These are phyloP conservation scores for Penicillium verrucosum DNA, from an alignment of 2,329 filamentous ascomycete genomes.

Conservation along the genomic window DNA sequence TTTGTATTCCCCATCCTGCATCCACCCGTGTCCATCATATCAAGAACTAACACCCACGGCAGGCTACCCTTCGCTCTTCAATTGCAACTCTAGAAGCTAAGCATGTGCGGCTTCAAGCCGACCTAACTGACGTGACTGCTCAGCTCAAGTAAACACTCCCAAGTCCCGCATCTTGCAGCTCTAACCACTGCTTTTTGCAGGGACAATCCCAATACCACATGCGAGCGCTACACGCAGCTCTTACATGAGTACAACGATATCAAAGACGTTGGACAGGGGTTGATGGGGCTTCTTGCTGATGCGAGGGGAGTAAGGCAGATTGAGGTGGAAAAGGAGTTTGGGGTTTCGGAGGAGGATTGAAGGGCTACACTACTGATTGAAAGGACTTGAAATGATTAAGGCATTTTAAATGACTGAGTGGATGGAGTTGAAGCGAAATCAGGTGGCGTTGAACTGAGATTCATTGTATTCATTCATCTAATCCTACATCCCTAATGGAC, in stretches of 20 bases:
- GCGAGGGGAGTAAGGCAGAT: conserved; percentile 55
- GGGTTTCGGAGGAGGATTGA: conserved; percentile 38
- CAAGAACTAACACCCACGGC: not conserved
- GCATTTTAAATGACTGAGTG: not conserved
- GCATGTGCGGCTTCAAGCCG: conserved; percentile 38
- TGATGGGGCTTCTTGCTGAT: conserved; percentile 67
- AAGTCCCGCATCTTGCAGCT: not conserved
- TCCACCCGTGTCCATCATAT: not conserved
- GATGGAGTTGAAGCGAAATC: not conserved
- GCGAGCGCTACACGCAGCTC: conserved; percentile 61
- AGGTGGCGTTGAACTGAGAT: not conserved
- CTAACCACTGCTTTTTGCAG: conserved; percentile 13
- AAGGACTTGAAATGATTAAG: not conserved
- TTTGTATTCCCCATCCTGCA: not conserved
- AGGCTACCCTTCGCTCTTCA: conserved; percentile 25
- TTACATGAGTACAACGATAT: conserved; percentile 70
- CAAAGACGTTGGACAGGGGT: conserved; percentile 63
- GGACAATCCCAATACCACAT: conserved; percentile 50
- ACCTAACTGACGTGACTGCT: conserved; percentile 32
- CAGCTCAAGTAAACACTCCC: conserved; percentile 36
- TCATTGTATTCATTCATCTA: conserved; percentile 8
- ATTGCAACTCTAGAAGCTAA: conserved; percentile 46
- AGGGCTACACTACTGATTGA: not conserved
- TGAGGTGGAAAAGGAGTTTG: conserved; percentile 43
- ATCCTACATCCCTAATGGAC: not conserved